Evolutionary conservation across 2,329 filamentous ascomycete genomes (phyloP).

Genomic region (Epichloe scottii): DNA sequence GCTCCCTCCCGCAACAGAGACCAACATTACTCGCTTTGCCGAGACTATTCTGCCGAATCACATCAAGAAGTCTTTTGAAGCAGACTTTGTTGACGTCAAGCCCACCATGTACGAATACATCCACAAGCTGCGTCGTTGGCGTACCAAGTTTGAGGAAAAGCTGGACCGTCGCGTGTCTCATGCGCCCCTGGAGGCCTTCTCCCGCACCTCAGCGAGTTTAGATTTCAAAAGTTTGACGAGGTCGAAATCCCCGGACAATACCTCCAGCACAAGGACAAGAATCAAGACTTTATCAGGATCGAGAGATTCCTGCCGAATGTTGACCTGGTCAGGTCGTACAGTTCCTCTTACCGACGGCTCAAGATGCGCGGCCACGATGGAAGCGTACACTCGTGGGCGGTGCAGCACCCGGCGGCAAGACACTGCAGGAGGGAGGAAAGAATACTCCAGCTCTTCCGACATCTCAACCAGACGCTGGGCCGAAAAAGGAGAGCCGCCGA

Average conservation of each 20-base stretch:
- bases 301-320: constrained; percentile 94
- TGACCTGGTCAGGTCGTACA: constrained; percentile 80
- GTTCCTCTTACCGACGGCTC: constrained; percentile 80
- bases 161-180: constrained; percentile 69
- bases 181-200: constrained; percentile 71
- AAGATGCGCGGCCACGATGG: constrained; percentile 97
- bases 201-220: constrained; percentile 91
- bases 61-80: constrained; percentile 91
- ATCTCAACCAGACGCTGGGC: constrained; percentile 83
- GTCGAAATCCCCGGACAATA: constrained; percentile 98
- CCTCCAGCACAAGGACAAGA: constrained; percentile 94
- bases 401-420: constrained; percentile 87
- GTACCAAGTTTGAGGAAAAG: constrained; percentile 96
- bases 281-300: constrained; percentile 94
- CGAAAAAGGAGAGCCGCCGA: constrained; percentile 93
- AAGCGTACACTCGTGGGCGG: constrained; percentile 89
- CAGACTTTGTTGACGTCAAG: constrained; percentile 91
- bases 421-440: constrained; percentile 91
- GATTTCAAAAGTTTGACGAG: constrained; percentile 96
- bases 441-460: constrained; percentile 90
- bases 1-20: constrained; percentile 78
- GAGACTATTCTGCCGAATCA: constrained; percentile 91
- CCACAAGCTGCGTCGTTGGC: constrained; percentile 87
- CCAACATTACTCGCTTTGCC: constrained; percentile 91
- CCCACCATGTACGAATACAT: constrained; percentile 99